Evolutionary conservation across 1,139 yeast genomes (phyloP).

Genomic region (Saccharomyces hybrid): DNA sequence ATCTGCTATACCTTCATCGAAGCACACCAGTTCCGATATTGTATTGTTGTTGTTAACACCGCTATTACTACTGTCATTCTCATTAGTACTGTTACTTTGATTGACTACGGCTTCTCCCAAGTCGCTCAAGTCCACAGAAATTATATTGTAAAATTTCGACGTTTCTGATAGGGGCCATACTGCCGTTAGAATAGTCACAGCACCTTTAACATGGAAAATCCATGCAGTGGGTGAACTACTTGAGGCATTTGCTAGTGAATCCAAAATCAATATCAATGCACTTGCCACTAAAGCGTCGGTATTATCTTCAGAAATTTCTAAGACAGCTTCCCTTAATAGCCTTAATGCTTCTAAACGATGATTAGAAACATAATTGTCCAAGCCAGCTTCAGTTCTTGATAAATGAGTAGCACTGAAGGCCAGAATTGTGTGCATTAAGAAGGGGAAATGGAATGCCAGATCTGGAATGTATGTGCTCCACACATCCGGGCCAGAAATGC

Average conservation of each 20-base stretch:
- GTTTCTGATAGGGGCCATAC: slow-evolving; percentile 91
- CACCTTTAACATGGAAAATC: slow-evolving; percentile 95
- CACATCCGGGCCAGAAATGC: slow-evolving; percentile 75
- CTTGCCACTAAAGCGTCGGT: slow-evolving; percentile 91
- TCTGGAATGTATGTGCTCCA: slow-evolving; percentile 86
- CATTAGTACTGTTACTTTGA: not conserved
- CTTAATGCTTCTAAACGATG: slow-evolving; percentile 84
- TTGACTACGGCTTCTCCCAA: slow-evolving; percentile 59
- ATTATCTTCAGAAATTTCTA: slow-evolving; percentile 72
- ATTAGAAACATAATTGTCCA: slow-evolving; percentile 74
- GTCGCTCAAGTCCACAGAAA: slow-evolving; percentile 67
- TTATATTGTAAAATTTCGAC: slow-evolving; percentile 64
- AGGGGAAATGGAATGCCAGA: slow-evolving; percentile 81
- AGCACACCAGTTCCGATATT: slow-evolving; percentile 64
- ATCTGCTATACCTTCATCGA: slow-evolving; percentile 78
- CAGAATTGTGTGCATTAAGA: slow-evolving; percentile 81
- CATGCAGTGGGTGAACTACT: slow-evolving; percentile 83
- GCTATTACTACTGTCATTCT: not conserved
- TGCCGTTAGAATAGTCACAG: slow-evolving; percentile 89
- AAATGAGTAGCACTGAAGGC: slow-evolving; percentile 91
- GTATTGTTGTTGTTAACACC: slow-evolving; percentile 33
- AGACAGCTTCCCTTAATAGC: slow-evolving; percentile 73
- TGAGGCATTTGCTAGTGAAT: slow-evolving; percentile 80
- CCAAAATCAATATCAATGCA: slow-evolving; percentile 82
- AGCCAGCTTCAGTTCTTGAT: slow-evolving; percentile 65